Conservation (phyloP, 1,284 basidiomycete genomes). For the Cystobasidium pallidum region DNA sequence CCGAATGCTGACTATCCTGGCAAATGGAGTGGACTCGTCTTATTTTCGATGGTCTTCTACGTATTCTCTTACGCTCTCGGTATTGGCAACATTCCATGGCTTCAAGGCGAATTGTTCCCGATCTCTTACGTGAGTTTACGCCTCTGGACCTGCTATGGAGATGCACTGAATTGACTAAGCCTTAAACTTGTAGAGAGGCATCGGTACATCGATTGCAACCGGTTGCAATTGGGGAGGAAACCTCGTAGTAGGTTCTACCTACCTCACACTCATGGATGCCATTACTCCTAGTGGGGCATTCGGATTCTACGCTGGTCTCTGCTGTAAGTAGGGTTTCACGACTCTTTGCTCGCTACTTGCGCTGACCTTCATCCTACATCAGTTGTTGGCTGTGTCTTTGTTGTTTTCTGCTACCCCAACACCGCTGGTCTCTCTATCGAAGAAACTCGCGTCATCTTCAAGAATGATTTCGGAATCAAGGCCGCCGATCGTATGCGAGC, state of each 20-base stretch:
- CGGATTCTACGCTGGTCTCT: conserved; percentile 55
- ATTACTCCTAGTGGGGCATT: conserved; percentile 56
- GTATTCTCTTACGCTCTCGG: conserved; percentile 52
- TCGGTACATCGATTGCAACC: conserved; percentile 77
- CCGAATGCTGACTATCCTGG: conserved; percentile 32
- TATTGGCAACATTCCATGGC: conserved; percentile 58
- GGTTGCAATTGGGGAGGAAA: conserved; percentile 73
- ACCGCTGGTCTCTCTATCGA: conserved; percentile 57
- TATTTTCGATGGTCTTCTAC: conserved; percentile 55
- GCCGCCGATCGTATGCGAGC: conserved; percentile 20
- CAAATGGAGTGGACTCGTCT: conserved; percentile 52
- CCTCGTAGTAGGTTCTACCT: conserved; percentile 69
- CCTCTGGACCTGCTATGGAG: not conserved
- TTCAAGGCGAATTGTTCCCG: conserved; percentile 76
- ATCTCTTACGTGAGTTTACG: conserved; percentile 59
- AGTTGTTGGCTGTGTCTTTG: conserved; percentile 54
- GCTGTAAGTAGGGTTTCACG: conserved; percentile 16
- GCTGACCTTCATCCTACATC: not conserved
- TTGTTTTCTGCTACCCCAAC: conserved; percentile 58
- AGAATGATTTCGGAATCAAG: conserved; percentile 56
- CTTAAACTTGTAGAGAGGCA: conserved; percentile 62
- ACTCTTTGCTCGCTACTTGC: not conserved
- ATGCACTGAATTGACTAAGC: not conserved
- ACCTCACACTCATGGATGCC: conserved; percentile 58
- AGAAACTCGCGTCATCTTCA: conserved; percentile 56